phyloP scores from a whole-genome alignment of 164 flowering plant genomes.

The Akebia trifoliata region DNA sequence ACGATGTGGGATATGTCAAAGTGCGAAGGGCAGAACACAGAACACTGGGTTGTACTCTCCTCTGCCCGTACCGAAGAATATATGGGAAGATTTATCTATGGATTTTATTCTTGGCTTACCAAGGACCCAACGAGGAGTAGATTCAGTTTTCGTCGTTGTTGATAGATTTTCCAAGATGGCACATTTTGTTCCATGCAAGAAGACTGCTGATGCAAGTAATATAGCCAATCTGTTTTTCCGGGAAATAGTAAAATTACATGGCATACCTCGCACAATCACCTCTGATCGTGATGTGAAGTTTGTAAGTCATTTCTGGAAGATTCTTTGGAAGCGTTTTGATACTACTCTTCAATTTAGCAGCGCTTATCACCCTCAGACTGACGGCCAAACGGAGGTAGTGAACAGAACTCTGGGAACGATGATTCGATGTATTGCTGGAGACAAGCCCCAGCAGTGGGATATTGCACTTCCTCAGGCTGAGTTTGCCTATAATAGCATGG shows the following conservation, averaged over 20 bases:
- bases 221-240: not conserved
- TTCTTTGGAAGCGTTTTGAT: not conserved
- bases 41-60: not conserved
- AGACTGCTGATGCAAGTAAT: not conserved
- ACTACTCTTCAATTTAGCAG: not conserved
- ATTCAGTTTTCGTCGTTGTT: not conserved
- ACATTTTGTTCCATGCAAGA: not conserved
- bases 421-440: not conserved
- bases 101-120: not conserved
- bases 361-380: not conserved
- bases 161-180: constrained; percentile 1
- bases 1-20: not conserved
- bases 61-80: not conserved
- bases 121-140: not conserved
- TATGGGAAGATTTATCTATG: not conserved
- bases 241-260: not conserved
- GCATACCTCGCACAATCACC: not conserved
- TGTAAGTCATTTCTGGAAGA: not conserved
- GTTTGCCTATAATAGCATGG: not conserved
- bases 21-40: not conserved
- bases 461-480: not conserved
- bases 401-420: not conserved
- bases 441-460: not conserved
- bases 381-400: not conserved
- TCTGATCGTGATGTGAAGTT: not conserved